Conservation (phyloP, 2,329 filamentous ascomycete genomes). For the Ramichloridium luteum region DNA sequence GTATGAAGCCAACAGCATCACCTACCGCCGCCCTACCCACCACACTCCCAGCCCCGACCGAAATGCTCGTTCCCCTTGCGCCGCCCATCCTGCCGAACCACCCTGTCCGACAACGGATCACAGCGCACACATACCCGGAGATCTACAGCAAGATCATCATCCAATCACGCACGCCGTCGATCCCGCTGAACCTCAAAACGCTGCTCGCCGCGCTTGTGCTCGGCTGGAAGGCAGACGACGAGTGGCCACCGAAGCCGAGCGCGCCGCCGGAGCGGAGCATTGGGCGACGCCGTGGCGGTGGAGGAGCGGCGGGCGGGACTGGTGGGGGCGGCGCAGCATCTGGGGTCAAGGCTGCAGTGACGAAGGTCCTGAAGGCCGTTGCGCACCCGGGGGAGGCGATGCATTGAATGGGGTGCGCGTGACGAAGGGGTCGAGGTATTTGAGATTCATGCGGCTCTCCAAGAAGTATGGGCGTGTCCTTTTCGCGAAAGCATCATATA, state of each 20-base stretch:
- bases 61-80: constrained; percentile 54
- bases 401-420: too few species aligned
- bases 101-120: constrained; percentile 65
- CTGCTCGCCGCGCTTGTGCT: constrained; percentile 70
- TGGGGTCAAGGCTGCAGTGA: too few species aligned
- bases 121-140: constrained; percentile 58
- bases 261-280: too few species aligned
- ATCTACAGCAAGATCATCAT: constrained; percentile 85
- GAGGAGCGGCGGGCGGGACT: too few species aligned
- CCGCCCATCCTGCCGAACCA: constrained; percentile 64
- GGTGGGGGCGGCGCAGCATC: too few species aligned
- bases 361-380: too few species aligned
- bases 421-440: too few species aligned
- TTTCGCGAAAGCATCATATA: too few species aligned
- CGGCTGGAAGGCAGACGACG: constrained; percentile 85
- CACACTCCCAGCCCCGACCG: not conserved
- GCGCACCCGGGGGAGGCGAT: too few species aligned
- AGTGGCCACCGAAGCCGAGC: constrained; percentile 66
- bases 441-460: too few species aligned
- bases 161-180: constrained; percentile 66
- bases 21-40: not conserved
- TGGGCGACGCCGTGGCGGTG: too few species aligned
- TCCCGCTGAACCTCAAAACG: constrained; percentile 77
- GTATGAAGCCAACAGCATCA: not conserved
- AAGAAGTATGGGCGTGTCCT: too few species aligned